Evolutionary conservation across 805 yeast genomes (phyloP), one percentile per base, ranked within the genome.

Genomic region (Hanseniaspora guilliermondii): DNA sequence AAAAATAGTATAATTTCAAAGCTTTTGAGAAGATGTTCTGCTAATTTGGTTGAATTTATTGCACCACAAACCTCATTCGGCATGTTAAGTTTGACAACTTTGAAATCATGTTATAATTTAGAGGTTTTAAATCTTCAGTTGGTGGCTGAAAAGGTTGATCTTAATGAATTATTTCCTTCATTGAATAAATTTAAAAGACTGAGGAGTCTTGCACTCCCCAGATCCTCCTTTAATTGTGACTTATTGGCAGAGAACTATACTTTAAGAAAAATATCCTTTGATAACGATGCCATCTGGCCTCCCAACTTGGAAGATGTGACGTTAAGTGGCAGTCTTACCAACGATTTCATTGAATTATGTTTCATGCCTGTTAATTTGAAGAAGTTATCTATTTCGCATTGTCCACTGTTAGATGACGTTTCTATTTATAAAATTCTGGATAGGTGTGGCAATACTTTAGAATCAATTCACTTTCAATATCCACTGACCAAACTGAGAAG

Each of bases 41-140:
- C 74, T 19, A 76, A 73, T 38, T 70, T 93, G 48, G 77, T 80
- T 58, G 70, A 74, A 11, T 88, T 93, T 61, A 76, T 85, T 7
- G 96, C 97, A 0, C 96, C 97, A 3, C 97, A 91, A 64, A 83
- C 97, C 33, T 84, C 94, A 69, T 91, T 93, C 71, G 98, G 98
- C 0, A 76, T 81, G 49, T 85, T 95, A 1, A 97, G 97, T 1
- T 69, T 91, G 59, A 76, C 87, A n/a, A 81, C 94, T 49, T 72
- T 93, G 45, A 76, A 85, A 56, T 72, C 81, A 42, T 93, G 98
- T 65, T 70, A 70, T 22, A 73, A 75, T 30, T 69, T 91, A 55
- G 73, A 73, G 58, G 76, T 79, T 1, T 70, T 91, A 37, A 97
- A 91, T 64, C 68, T 91, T 57, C 78, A 95, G 12, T 71, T 88